phyloP scores from a whole-genome alignment of 2,329 filamentous ascomycete genomes.

The Fusarium chuoi region DNA sequence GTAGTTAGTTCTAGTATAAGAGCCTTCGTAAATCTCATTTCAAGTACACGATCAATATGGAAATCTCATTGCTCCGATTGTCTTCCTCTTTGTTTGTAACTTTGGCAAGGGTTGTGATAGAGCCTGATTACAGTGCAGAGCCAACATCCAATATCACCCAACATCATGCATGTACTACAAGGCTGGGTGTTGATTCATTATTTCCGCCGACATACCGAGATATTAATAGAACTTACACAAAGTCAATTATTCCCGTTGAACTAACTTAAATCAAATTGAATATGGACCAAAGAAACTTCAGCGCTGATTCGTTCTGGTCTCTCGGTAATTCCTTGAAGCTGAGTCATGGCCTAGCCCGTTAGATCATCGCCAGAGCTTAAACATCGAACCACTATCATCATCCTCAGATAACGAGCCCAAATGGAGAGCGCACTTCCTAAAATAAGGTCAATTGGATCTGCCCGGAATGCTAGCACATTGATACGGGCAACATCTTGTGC shows the following conservation, averaged over 20 bases:
- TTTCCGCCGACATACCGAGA: not conserved
- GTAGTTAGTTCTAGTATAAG: not conserved
- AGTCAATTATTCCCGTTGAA: not conserved
- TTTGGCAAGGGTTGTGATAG: not conserved
- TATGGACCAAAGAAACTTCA: not conserved
- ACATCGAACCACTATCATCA: constrained; percentile 30
- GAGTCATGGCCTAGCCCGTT: constrained; percentile 8
- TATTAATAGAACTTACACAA: not conserved
- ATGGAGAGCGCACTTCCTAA: constrained; percentile 44
- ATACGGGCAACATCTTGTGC: constrained; percentile 38
- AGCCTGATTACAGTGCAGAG: not conserved
- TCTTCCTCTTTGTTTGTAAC: not conserved
- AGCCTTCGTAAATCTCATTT: not conserved
- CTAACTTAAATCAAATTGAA: not conserved
- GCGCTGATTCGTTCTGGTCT: constrained; percentile 3
- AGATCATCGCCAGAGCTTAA: not conserved
- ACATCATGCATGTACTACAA: not conserved
- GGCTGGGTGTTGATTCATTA: not conserved
- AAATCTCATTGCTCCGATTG: not conserved
- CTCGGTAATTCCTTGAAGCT: not conserved
- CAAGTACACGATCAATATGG: not conserved
- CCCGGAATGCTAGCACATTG: constrained; percentile 13
- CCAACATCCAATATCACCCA: not conserved
- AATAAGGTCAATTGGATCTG: constrained; percentile 28
- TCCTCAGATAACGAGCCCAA: not conserved